Evolutionary conservation across 2,329 filamentous ascomycete species (phyloP), one percentile per base, ranked within the genome.

Genomic region (Phaeosphaeriaceae sp.): DNA sequence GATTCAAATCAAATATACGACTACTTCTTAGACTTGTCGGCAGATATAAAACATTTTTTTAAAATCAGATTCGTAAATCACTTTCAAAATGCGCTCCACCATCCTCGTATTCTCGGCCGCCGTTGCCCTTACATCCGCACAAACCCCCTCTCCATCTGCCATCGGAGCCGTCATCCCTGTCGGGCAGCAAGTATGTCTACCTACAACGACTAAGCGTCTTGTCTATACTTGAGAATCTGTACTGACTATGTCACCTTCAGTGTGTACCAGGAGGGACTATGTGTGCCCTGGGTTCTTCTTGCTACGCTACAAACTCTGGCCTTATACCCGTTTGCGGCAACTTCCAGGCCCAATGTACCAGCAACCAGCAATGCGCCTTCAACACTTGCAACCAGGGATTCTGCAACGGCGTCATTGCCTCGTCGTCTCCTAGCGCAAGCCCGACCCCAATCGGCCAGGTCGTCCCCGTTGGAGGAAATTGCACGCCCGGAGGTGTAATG

Each of bases 311-410:
- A 5, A 68, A 68, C 56, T 67, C 55, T 1, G 53, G 48, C 45
- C 56, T 57, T 11, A 53, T 57, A 20, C 21, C 61, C 10, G 22
- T 54, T 3, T 69, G 65, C 57, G 65, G 63, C 22, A 68, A 68
- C 31, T 68, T 66, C 52, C 61, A 69, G n/a, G 55, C 66, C 13
- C 11, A 54, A 10, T 68, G 66, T 57, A 65, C 54, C 1, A 63
- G 48, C 44, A 51, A 68, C 53, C 25, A 62, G 41, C 63, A 68
- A 48, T 65, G 65, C 49, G 63, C 65, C 7, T 69, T 60, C 57
- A 69, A 69, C 56, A 63, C 52, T 0, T 68, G 66, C 51, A 63
- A 68, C 19, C 17, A 31, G 1, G 65, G 65, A 11, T 46, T 66
- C 33, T 69, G 66, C 55, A 69, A 67, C 51, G 65, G 60, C 22